Evolutionary conservation across 23 red algal genomes (phyloP).

Genomic region (Gracilariopsis chorda): DNA sequence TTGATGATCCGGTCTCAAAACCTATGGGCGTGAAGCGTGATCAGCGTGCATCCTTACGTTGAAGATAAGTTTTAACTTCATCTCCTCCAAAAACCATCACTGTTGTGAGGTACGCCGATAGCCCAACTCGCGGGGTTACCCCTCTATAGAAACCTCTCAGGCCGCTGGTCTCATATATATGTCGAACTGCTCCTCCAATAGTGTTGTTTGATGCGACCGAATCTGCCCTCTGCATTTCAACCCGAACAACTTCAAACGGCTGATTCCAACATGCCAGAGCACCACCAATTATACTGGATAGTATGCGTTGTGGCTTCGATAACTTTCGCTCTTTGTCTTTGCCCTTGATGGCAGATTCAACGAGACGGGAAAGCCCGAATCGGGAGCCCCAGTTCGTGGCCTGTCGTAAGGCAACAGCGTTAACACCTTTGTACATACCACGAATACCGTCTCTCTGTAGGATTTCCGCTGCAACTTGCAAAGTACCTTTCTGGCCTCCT

Average conservation of each 20-base stretch:
- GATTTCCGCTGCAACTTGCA: conserved; percentile 43
- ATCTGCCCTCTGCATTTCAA: conserved; percentile 85
- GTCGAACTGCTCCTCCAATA: conserved; percentile 64
- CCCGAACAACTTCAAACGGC: conserved; percentile 83
- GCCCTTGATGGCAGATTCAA: conserved; percentile 56
- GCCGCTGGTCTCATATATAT: conserved; percentile 83
- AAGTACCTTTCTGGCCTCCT: conserved; percentile 11
- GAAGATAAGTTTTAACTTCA: conserved; percentile 60
- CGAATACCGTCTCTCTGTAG: conserved; percentile 51
- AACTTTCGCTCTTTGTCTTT: conserved; percentile 60
- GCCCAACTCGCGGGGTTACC: conserved; percentile 77
- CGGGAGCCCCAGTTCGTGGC: conserved; percentile 92
- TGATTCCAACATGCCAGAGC: conserved; percentile 93
- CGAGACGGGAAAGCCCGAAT: conserved; percentile 77
- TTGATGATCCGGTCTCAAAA: too few relatives aligned
- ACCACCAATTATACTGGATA: conserved; percentile 78
- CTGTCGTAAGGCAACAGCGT: conserved; percentile 89
- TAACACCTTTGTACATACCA: conserved; percentile 84
- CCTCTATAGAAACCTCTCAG: conserved; percentile 89
- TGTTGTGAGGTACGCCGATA: conserved; percentile 80
- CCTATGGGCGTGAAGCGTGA: too few relatives aligned
- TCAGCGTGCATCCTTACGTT: neutral
- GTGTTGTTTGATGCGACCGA: conserved; percentile 18
- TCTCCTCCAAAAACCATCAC: conserved; percentile 94
- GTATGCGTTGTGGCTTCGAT: conserved; percentile 44